Evolutionary conservation across 2,329 filamentous ascomycete species (phyloP), one percentile per base, ranked within the genome.

Genomic region (Epichloe elymi): DNA sequence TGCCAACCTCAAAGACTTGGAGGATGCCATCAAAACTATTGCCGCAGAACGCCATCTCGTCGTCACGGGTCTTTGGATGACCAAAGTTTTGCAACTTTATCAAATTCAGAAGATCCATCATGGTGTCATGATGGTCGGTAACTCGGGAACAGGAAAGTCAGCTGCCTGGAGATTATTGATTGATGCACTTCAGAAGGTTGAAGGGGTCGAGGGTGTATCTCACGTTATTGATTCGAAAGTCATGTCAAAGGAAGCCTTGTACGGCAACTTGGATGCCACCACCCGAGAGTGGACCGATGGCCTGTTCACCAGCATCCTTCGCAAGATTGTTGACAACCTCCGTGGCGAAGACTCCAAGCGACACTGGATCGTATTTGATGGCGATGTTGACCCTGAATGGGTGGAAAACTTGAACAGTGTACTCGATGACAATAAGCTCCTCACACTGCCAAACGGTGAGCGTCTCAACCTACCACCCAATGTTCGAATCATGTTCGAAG

Each of bases 71-170:
- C 83, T 84, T 45, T 99, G 94, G 94, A 89, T 97, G 80, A 93
- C 88, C 52, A 99, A 99, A 71, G 83, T 95, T 36, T 76, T 98
- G 8, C 93, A 99, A 66, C 79, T 98, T 2, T 97, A 95, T 66
- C 93, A 99, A 67, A 99, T 99, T 56, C 93, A 97, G 67, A 86
- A 84, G 57, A 89, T 98, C 53, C 93, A 99, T 63, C 93, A 99
- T 60, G 93, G 93, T 84, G 93, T 99, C 30, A 99, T 99, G 94
- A 97, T 98, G 93, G 93, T 99, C 10, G 93, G 93, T 56, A 89
- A 88, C 63, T 96, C 94, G 33, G 93, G 94, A n/a, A 86, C 91
- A 44, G 94, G 94, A 64, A 99, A 99, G 71, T 96, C 93, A 40
- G 83, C 86, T 2, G 87, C 93, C 5, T 99, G 94, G 93, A 89